Percentiles rank a stretch among this genome's conserved stretches.
These are phyloP conservation scores for Linnemannia exigua DNA, from an alignment of 192 early-diverging fungal species.

Conservation along the genomic window DNA sequence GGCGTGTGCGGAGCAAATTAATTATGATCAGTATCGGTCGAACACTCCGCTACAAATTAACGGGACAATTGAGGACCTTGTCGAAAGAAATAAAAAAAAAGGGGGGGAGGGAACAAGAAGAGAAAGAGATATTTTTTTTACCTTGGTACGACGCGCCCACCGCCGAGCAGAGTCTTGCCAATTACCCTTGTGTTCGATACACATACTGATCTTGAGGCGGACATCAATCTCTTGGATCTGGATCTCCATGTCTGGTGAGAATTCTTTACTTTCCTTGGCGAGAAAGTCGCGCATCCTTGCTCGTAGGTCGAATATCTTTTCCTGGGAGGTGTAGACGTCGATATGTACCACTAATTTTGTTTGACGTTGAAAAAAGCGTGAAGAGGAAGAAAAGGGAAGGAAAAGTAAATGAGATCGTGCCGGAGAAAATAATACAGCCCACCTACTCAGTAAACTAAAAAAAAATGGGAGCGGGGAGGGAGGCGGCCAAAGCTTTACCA, in stretches of 20 bases:
- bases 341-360: constrained; percentile 61
- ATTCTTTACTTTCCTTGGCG: constrained; percentile 70
- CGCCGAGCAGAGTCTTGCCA: constrained; percentile 79
- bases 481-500: constrained; percentile 15
- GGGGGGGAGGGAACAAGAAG: no score
- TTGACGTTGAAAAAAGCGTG: no score
- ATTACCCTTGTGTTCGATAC: constrained; percentile 81
- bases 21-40: no score
- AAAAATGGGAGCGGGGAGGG: no score
- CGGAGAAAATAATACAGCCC: no score
- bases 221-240: constrained; percentile 73
- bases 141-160: constrained; percentile 41
- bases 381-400: no score
- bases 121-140: neutral
- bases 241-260: constrained; percentile 66
- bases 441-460: no score
- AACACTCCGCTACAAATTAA: no score
- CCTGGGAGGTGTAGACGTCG: constrained; percentile 77
- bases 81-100: no score
- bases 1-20: no score
- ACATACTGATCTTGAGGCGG: constrained; percentile 73
- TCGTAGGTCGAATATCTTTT: constrained; percentile 74
- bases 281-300: constrained; percentile 75
- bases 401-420: no score
- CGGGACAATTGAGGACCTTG: no score